These are phyloP conservation scores for Aspergillus caelatus DNA, from an alignment of 2,329 filamentous ascomycete genomes.

Conservation along the genomic window DNA sequence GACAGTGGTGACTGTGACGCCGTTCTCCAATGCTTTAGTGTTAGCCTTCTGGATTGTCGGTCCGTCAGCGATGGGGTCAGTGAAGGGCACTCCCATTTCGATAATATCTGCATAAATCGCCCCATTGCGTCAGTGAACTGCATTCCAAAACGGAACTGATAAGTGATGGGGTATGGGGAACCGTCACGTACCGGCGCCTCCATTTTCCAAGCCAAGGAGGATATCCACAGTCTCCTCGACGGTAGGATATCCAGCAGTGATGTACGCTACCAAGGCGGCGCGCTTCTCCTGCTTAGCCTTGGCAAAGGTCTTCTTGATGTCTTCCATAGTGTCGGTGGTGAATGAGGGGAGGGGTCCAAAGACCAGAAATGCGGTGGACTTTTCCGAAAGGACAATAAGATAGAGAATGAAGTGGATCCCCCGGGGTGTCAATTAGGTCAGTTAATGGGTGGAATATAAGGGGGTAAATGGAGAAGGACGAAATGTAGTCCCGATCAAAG, in stretches of 20 bases:
- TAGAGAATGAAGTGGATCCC: not conserved
- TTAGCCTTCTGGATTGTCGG: slow-evolving; percentile 96
- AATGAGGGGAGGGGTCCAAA: slow-evolving; percentile 14
- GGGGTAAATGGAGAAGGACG: slow-evolving; percentile 1
- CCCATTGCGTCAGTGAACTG: not conserved
- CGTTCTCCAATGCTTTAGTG: slow-evolving; percentile 84
- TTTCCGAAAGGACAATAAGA: not conserved
- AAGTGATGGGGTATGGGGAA: slow-evolving; percentile 2
- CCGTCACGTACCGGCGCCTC: slow-evolving; percentile 72
- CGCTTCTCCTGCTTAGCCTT: slow-evolving; percentile 61
- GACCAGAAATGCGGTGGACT: not conserved
- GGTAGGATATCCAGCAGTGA: slow-evolving; percentile 89
- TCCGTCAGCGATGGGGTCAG: slow-evolving; percentile 96
- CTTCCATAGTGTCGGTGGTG: slow-evolving; percentile 48
- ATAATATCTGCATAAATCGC: slow-evolving; percentile 73
- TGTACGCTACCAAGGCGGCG: slow-evolving; percentile 90
- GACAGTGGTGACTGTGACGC: slow-evolving; percentile 77
- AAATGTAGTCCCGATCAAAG: not conserved
- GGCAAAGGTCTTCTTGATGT: slow-evolving; percentile 59
- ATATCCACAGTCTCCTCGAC: slow-evolving; percentile 81
- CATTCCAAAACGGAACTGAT: not conserved
- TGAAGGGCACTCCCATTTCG: slow-evolving; percentile 94
- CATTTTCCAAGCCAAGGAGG: slow-evolving; percentile 85
- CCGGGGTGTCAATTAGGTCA: not conserved
- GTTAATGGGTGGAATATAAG: not conserved